phyloP scores from a whole-genome alignment of 139 green algal species.

The Astrephomene gubernaculifera region DNA sequence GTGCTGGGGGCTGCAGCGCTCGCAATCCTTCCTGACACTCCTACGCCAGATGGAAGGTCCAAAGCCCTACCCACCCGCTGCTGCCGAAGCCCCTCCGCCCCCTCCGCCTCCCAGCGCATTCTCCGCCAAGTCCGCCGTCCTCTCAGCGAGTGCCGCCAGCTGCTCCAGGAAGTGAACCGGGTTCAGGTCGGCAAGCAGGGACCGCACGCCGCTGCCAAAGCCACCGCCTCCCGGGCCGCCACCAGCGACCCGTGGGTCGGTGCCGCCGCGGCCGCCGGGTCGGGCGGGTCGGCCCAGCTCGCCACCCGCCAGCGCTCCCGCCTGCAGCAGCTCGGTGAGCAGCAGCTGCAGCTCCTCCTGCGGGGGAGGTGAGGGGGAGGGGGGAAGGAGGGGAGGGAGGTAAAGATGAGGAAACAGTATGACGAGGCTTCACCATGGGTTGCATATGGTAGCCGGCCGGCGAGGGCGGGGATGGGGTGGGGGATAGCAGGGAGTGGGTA shows the following conservation, averaged over 20 bases:
- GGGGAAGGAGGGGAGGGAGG: not conserved
- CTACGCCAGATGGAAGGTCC: not conserved
- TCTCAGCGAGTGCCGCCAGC: conserved; percentile 27
- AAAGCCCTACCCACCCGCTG: not conserved
- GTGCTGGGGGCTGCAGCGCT: not conserved
- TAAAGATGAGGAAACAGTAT: too few species aligned
- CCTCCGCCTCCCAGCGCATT: conserved; percentile 16
- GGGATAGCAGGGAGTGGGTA: too few species aligned
- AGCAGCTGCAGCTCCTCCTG: conserved; percentile 53
- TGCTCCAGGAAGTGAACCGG: conserved; percentile 43
- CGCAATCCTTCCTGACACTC: not conserved
- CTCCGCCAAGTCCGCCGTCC: conserved; percentile 42
- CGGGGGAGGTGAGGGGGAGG: not conserved
- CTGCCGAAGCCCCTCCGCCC: not conserved
- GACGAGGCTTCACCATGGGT: not conserved
- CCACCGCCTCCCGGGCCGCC: not conserved
- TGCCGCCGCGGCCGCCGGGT: not conserved
- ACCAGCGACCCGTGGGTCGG: not conserved
- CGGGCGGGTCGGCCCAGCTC: not conserved
- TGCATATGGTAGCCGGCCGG: not conserved
- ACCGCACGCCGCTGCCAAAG: not conserved
- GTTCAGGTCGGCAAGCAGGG: conserved; percentile 16
- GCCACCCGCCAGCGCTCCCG: not conserved
- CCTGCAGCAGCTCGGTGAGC: conserved; percentile 33
- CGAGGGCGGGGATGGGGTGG: not conserved